These are phyloP conservation scores for Neurospora sp. DNA, from an alignment of 495 filamentous ascomycete species.

Conservation along the genomic window DNA sequence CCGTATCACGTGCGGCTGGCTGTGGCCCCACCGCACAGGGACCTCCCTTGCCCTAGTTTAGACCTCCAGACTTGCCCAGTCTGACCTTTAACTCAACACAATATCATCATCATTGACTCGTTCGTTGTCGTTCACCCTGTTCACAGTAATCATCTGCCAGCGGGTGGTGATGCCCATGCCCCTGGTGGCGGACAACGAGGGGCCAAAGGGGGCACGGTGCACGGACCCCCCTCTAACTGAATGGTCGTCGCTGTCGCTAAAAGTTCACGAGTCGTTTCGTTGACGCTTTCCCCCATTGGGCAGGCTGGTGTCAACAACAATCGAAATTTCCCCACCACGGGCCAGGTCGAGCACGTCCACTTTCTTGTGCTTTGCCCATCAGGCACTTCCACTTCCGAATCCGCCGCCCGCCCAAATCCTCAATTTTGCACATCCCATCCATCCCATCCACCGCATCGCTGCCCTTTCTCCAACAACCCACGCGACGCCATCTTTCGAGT, in stretches of 20 bases:
- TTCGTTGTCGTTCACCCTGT: no score
- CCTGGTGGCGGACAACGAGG: background rate
- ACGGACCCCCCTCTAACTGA: background rate
- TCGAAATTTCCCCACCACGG: slow-evolving; percentile 26
- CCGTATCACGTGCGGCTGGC: no score
- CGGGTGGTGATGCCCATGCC: background rate
- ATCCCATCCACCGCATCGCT: background rate
- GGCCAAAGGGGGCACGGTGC: background rate
- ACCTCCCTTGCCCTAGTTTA: no score
- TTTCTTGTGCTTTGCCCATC: background rate
- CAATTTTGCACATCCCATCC: slow-evolving; percentile 23
- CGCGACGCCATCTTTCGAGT: slow-evolving; percentile 13
- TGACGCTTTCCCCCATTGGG: slow-evolving; percentile 21
- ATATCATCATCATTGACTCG: no score
- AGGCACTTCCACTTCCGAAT: slow-evolving; percentile 4
- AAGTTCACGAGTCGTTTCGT: background rate
- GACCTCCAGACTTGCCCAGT: no score
- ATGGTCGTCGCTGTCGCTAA: background rate
- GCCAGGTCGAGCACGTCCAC: background rate
- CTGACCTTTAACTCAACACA: no score
- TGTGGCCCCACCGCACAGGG: no score
- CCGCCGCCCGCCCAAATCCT: slow-evolving; percentile 23
- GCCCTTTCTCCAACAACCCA: background rate
- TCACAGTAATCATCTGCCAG: background rate
- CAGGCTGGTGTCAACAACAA: slow-evolving; percentile 29